Conservation (phyloP, 1,284 basidiomycete genomes). For the Ustilago loliicola region DNA sequence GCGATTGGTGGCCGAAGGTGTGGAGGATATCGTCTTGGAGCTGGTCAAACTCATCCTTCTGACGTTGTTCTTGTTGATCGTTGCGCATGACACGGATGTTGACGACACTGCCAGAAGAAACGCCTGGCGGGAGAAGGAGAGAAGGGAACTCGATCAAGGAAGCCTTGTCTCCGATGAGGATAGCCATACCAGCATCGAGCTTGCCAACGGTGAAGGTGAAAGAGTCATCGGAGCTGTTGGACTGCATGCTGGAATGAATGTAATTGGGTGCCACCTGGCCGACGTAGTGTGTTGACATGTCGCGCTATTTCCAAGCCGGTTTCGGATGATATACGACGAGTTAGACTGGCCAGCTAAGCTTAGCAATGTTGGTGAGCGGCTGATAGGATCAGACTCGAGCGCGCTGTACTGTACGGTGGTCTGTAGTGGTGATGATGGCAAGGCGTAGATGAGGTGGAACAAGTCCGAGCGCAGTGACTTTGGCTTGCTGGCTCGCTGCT, state of each 20-base stretch:
- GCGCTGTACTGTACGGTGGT: no score
- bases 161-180: constrained; percentile 69
- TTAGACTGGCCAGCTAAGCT: background rate
- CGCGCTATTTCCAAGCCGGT: background rate
- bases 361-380: no score
- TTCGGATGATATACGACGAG: background rate
- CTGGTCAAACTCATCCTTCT: constrained; percentile 62
- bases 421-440: constrained; percentile 14
- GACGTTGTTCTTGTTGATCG: constrained; percentile 59
- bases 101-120: constrained; percentile 66
- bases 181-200: constrained; percentile 69
- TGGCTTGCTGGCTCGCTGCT: constrained; percentile 1
- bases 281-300: constrained; percentile 56
- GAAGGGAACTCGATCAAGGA: constrained; percentile 70
- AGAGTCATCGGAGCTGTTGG: constrained; percentile 43
- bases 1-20: constrained; percentile 61
- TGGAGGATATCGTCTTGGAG: constrained; percentile 68
- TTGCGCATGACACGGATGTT: constrained; percentile 67
- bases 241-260: constrained; percentile 50
- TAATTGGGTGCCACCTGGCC: constrained; percentile 59
- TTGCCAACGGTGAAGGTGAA: constrained; percentile 70
- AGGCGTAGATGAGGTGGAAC: background rate
- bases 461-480: constrained; percentile 12
- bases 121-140: constrained; percentile 65
- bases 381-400: no score